These are phyloP conservation scores for Microsporum audouinii DNA, from an alignment of 2,329 filamentous ascomycete species.

Conservation along the genomic window DNA sequence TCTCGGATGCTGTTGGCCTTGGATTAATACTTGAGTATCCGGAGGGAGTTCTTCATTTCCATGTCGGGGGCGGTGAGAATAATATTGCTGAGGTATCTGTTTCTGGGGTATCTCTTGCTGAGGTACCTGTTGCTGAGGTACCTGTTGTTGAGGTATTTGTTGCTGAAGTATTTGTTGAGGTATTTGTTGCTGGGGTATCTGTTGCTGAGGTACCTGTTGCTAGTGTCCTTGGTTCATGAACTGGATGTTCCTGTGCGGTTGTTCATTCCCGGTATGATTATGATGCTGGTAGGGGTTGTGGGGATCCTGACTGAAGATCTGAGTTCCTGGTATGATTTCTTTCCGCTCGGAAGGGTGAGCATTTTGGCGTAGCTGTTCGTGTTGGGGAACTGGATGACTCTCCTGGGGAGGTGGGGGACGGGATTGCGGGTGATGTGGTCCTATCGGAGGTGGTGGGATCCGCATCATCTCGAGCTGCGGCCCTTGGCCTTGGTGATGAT, in stretches of 20 bases:
- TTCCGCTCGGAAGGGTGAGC: background rate
- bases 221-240: background rate
- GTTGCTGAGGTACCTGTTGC: background rate
- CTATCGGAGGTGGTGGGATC: slow-evolving; percentile 1
- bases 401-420: slow-evolving; percentile 3
- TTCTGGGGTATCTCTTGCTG: too few relatives aligned
- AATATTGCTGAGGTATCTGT: background rate
- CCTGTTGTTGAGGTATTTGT: too few relatives aligned
- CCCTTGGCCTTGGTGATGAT: background rate
- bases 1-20: background rate
- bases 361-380: background rate
- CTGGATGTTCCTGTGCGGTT: background rate
- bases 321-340: background rate
- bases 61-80: background rate
- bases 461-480: background rate
- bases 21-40: background rate
- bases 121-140: too few relatives aligned
- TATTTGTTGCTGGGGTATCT: too few relatives aligned
- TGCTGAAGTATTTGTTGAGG: too few relatives aligned
- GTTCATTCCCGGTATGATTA: background rate
- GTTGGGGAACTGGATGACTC: background rate
- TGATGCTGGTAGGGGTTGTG: background rate
- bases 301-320: background rate
- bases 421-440: background rate
- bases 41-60: slow-evolving; percentile 5